phyloP scores from a whole-genome alignment of 2,329 filamentous ascomycete genomes.

The Xylaria sp. region DNA sequence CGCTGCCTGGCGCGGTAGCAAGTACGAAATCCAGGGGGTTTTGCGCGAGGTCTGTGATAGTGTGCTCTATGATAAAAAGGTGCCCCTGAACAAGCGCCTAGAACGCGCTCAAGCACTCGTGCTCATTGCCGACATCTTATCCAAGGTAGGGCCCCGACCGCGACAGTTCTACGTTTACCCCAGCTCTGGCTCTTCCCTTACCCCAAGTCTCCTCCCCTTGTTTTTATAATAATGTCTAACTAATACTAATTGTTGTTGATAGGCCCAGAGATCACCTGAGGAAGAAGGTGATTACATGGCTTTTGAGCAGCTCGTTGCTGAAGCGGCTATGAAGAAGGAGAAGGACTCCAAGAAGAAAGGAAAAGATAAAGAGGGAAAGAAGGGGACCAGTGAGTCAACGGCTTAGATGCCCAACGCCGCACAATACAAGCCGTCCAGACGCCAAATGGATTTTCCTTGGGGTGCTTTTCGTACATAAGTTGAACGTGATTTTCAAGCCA shows the following conservation, averaged over 20 bases:
- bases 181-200: not conserved
- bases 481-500: not conserved
- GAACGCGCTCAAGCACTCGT: conserved; percentile 92
- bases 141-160: conserved; percentile 71
- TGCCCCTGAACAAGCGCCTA: conserved; percentile 84
- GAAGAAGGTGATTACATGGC: conserved; percentile 99
- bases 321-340: conserved; percentile 95
- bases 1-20: conserved; percentile 94
- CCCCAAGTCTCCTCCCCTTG: not conserved
- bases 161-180: not conserved
- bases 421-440: conserved; percentile 39
- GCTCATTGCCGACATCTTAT: conserved; percentile 88
- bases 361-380: conserved; percentile 64
- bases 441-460: not conserved
- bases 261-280: conserved; percentile 90
- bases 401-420: conserved; percentile 37
- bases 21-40: conserved; percentile 98
- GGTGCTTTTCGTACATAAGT: not conserved
- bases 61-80: conserved; percentile 81
- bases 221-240: not conserved
- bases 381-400: conserved; percentile 39
- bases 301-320: conserved; percentile 97
- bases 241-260: conserved; percentile 31
- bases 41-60: conserved; percentile 93
- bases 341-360: conserved; percentile 78